Percentiles rank a stretch among this genome's conserved stretches.
phyloP scores from a whole-genome alignment of 352 stramenopile genomes.

The Phytopythium oedochilum region DNA sequence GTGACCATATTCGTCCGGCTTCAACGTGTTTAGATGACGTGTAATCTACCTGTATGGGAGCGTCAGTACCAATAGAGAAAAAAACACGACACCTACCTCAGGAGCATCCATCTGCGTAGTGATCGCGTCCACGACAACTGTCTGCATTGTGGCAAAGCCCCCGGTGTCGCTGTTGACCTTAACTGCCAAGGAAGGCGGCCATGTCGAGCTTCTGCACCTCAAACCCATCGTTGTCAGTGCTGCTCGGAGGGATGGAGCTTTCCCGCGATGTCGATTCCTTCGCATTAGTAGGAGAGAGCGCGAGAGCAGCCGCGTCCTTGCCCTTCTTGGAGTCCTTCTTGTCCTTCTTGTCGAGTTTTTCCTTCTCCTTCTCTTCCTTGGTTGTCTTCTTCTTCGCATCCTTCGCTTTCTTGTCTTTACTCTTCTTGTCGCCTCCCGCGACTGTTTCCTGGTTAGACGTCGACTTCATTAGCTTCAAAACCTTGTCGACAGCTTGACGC shows the following conservation, averaged over 20 bases:
- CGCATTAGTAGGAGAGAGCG: constrained; percentile 1
- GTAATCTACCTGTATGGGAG: background rate
- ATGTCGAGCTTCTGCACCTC: constrained; percentile 77
- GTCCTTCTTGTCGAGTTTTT: constrained; percentile 32
- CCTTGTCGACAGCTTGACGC: constrained; percentile 32
- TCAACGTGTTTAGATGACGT: background rate
- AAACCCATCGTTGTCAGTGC: constrained; percentile 45
- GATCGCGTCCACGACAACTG: background rate
- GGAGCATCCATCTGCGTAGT: background rate
- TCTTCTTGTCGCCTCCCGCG: constrained; percentile 18
- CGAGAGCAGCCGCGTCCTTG: constrained; percentile 1
- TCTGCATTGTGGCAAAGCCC: background rate
- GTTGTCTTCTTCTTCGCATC: constrained; percentile 32
- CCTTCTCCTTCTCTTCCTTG: constrained; percentile 36
- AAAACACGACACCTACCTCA: background rate
- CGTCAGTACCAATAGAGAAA: background rate
- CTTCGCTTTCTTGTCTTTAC: constrained; percentile 44
- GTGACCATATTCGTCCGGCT: background rate
- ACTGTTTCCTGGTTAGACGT: constrained; percentile 55
- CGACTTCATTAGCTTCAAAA: constrained; percentile 61
- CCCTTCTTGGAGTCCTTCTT: constrained; percentile 26
- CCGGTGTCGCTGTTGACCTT: background rate
- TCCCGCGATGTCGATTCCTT: constrained; percentile 34
- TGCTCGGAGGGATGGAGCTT: constrained; percentile 31
- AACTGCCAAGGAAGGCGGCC: constrained; percentile 56